Conservation (phyloP, 495 filamentous ascomycete genomes). For the Aeminium ludgeri region DNA sequence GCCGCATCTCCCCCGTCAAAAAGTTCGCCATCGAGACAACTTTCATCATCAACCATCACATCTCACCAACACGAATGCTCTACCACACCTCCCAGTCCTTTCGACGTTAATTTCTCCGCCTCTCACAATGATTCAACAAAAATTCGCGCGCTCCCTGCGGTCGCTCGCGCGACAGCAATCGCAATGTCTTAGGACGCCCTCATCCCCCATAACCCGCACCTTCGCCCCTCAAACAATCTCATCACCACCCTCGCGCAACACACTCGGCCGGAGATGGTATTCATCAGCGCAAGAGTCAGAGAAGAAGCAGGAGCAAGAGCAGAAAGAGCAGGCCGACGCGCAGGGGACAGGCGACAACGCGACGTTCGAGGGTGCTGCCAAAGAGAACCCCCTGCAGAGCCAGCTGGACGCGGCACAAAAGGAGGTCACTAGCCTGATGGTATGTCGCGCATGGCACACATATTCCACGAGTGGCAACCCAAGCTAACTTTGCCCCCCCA, state of each 20-base stretch:
- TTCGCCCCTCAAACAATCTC: not conserved
- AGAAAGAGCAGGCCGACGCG: conserved; percentile 1
- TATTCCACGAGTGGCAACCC: too few relatives aligned
- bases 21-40: too few relatives aligned
- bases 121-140: conserved; percentile 1
- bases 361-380: not conserved
- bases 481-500: not conserved
- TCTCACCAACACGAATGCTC: too few relatives aligned
- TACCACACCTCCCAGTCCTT: not conserved
- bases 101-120: not conserved
- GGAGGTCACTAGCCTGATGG: too few relatives aligned
- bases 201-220: not conserved
- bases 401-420: conserved; percentile 68
- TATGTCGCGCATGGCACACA: too few relatives aligned
- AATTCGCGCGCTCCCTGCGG: not conserved
- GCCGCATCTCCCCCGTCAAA: too few relatives aligned
- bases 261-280: conserved; percentile 10
- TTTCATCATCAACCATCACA: too few relatives aligned
- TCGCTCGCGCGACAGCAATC: not conserved
- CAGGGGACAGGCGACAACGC: conserved; percentile 5
- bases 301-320: conserved; percentile 4
- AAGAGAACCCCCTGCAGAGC: conserved; percentile 30
- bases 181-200: not conserved
- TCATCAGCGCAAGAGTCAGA: conserved; percentile 7
- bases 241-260: not conserved